phyloP scores from a whole-genome alignment of 495 filamentous ascomycete genomes.

The Filosporella fistucella region DNA sequence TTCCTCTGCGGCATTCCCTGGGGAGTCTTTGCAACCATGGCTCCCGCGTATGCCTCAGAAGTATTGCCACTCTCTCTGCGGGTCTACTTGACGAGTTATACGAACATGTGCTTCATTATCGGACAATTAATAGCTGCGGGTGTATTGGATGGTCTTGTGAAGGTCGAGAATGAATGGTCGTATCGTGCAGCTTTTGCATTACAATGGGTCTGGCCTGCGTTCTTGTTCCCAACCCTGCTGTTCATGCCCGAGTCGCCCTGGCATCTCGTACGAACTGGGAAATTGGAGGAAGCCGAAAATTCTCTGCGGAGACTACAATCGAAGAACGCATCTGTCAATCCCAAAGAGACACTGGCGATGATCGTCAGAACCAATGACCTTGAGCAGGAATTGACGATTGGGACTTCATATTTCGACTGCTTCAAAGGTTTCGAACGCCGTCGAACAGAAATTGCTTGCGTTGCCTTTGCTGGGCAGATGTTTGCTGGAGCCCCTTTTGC shows the following conservation, averaged over 20 bases:
- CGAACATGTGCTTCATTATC: conserved; percentile 62
- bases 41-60: conserved; percentile 52
- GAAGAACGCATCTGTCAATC: conserved; percentile 33
- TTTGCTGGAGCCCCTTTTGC: conserved; percentile 55
- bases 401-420: conserved; percentile 48
- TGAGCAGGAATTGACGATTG: conserved; percentile 51
- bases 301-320: conserved; percentile 42
- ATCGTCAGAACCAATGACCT: conserved; percentile 58
- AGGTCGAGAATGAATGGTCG: too few species aligned
- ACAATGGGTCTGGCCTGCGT: conserved; percentile 26
- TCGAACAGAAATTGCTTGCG: conserved; percentile 55
- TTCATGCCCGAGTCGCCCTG: conserved; percentile 23
- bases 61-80: conserved; percentile 10
- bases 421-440: conserved; percentile 49
- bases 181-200: not conserved
- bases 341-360: conserved; percentile 44
- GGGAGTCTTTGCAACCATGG: conserved; percentile 47
- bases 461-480: conserved; percentile 66
- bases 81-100: conserved; percentile 11
- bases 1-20: too few species aligned
- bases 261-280: conserved; percentile 53
- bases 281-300: conserved; percentile 40
- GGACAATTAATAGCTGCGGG: too few species aligned
- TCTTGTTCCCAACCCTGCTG: conserved; percentile 31
- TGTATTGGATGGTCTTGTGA: too few species aligned